Evolutionary conservation across 2,329 filamentous ascomycete genomes (phyloP), one percentile per base, ranked within the genome.

Genomic region (Talaromyces sp.): DNA sequence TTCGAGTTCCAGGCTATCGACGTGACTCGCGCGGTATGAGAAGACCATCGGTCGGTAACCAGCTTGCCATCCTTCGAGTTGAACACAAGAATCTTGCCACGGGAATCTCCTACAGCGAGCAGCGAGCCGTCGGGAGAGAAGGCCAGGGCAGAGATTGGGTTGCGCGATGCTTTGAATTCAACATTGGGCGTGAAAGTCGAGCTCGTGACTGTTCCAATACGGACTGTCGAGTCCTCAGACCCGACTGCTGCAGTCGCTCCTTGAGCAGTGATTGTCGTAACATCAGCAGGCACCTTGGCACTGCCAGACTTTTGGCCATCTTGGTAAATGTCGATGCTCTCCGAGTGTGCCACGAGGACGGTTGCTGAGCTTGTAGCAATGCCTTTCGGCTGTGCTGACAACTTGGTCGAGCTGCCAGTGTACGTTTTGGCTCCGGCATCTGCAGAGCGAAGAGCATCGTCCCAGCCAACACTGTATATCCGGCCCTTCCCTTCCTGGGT

Each of bases 391-490:
- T 98, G 95, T 19, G 87, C 88, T 2, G 85, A 81, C 21, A 96
- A 83, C 70, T 89, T 88, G 32, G 82, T 77, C 1, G 85, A 80
- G 55, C 82, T 81, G 59, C 89, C 91, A 6, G 87, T 82, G 73
- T 96, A 97, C 0, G 87, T 90, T 69, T 86, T 88, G 57, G 88
- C 85, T 0, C 86, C 82, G 61, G 89, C 82, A 65, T 96, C 92
- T 38, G 96, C 82, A 50, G 85, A 88, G 64, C 92, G 88, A 38
- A 98, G 81, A 0, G 88, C 91, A 73, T 99, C 95, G 71, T 99
- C 95, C 95, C 93, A 99, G 64, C 88, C 93, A 58, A 93, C 89
- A 69, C 88, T 93, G 77, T 90, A 93, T n/a, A 91, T 85, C 65
- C 86, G 83, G 35, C 86, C 76, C 52, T 70, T 67, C 8, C 73